These are phyloP conservation scores for Pachyrhizus erosus DNA, from an alignment of 306 rosid genomes.

Conservation along the genomic window DNA sequence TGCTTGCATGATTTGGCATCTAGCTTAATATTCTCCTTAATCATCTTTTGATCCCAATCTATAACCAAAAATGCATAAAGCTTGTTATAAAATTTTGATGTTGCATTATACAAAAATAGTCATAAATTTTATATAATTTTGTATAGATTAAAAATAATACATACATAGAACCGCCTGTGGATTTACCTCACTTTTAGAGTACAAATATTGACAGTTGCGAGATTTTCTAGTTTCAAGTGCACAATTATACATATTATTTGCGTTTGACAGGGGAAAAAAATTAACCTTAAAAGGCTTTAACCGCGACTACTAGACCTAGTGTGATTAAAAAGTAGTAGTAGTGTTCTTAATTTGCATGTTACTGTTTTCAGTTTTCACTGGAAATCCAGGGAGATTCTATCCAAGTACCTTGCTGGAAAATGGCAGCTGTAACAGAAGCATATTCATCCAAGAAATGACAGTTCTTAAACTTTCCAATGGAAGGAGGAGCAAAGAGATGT, in stretches of 20 bases:
- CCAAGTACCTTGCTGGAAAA: neutral
- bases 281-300: too few relatives aligned
- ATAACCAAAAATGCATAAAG: neutral
- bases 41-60: neutral
- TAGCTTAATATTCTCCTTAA: neutral
- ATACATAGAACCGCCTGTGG: neutral
- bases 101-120: neutral
- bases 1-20: neutral
- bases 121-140: neutral
- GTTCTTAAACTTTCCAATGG: neutral
- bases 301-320: too few relatives aligned
- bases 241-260: too few relatives aligned
- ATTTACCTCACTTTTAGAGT: neutral
- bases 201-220: neutral
- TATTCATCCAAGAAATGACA: neutral
- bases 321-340: too few relatives aligned
- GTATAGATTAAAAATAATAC: neutral
- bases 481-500: neutral
- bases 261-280: too few relatives aligned
- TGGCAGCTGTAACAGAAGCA: neutral
- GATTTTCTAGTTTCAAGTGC: neutral
- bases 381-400: too few relatives aligned
- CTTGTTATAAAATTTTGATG: constrained; percentile 3
- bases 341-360: too few relatives aligned
- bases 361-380: too few relatives aligned